Conservation (phyloP, 2,329 filamentous ascomycete species). For the Furcasterigmium furcatum region DNA sequence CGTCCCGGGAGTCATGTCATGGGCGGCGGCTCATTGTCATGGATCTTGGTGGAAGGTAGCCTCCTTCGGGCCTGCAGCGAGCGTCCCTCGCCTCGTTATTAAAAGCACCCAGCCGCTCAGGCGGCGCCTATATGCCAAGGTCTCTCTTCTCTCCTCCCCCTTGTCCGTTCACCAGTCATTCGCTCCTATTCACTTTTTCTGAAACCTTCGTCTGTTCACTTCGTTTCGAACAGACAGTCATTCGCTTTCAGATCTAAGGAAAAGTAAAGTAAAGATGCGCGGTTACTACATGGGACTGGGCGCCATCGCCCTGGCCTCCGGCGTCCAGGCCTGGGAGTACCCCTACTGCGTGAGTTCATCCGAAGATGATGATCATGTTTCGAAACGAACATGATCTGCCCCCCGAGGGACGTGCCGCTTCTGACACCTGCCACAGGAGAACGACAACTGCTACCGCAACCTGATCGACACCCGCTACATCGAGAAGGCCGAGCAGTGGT, state of each 20-base stretch:
- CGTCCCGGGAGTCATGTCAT: neutral
- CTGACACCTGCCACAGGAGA: constrained; percentile 9
- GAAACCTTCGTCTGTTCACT: constrained; percentile 2
- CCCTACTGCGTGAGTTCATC: constrained; percentile 3
- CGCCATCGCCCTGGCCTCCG: constrained; percentile 20
- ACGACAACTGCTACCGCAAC: constrained; percentile 30
- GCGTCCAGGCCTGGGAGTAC: constrained; percentile 4
- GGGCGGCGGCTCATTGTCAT: neutral
- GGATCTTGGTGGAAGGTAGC: neutral
- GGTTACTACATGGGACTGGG: constrained; percentile 20
- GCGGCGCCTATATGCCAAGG: neutral
- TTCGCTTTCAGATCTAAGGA: constrained; percentile 16
- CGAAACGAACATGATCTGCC: neutral
- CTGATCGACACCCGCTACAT: constrained; percentile 25
- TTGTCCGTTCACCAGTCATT: neutral
- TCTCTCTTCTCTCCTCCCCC: neutral
- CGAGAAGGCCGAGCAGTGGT: constrained; percentile 22
- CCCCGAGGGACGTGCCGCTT: neutral
- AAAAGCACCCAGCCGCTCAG: neutral
- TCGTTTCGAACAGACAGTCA: constrained; percentile 29
- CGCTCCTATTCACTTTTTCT: neutral
- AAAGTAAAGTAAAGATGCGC: constrained; percentile 25
- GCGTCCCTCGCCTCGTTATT: neutral
- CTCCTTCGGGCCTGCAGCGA: too few species aligned
- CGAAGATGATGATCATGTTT: neutral